Percentiles rank a stretch among this genome's conserved stretches.
Evolutionary conservation across 805 yeast species (phyloP).

Genomic region (Lipomyces yamadae): DNA sequence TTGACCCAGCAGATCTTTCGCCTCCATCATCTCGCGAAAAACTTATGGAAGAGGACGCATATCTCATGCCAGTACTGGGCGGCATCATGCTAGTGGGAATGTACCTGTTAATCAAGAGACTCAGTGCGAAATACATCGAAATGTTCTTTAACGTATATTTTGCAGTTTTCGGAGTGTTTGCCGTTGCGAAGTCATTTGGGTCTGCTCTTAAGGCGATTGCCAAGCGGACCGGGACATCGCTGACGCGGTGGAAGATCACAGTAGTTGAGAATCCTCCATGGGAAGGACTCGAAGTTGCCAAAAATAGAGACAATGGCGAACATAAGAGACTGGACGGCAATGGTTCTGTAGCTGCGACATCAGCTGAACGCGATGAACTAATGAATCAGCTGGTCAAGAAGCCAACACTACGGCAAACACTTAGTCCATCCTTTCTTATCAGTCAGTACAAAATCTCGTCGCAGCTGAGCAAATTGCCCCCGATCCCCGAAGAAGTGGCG

Average conservation of each 20-base stretch:
- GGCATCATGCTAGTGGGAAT: conserved; percentile 49
- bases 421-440: conserved; percentile 19
- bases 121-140: conserved; percentile 46
- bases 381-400: conserved; percentile 21
- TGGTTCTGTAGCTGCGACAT: conserved; percentile 10
- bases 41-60: conserved; percentile 46
- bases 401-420: conserved; percentile 18
- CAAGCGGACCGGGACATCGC: conserved; percentile 13
- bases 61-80: conserved; percentile 54
- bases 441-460: conserved; percentile 22
- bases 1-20: conserved; percentile 40
- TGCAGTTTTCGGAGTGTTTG: conserved; percentile 45
- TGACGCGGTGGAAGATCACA: conserved; percentile 25
- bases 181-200: conserved; percentile 46
- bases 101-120: conserved; percentile 48
- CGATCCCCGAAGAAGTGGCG: conserved; percentile 23
- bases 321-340: conserved; percentile 20
- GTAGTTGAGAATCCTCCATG: conserved; percentile 27
- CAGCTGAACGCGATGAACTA: conserved; percentile 14
- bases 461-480: conserved; percentile 23
- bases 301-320: conserved; percentile 45
- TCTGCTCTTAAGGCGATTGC: conserved; percentile 19
- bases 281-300: conserved; percentile 48
- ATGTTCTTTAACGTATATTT: conserved; percentile 48
- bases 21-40: conserved; percentile 21